A percentile compares a stretch with the other conserved stretches of the same genome.
Conservation (phyloP, 2,329 filamentous ascomycete species). For the Xylariaceae sp. region DNA sequence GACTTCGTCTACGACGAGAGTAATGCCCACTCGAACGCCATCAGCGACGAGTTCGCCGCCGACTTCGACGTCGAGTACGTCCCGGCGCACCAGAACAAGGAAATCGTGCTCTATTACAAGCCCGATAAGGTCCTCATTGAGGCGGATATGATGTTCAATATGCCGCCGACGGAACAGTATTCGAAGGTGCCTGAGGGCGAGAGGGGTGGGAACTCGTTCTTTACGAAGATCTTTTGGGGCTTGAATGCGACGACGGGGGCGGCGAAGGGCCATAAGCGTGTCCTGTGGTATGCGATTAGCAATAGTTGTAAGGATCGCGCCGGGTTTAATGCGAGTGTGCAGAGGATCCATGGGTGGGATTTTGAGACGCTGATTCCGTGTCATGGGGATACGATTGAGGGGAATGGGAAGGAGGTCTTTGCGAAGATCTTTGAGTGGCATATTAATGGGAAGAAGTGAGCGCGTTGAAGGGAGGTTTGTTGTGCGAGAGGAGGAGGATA, state of each 20-base stretch:
- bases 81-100: constrained; percentile 72
- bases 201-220: constrained; percentile 33
- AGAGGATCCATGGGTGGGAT: constrained; percentile 70
- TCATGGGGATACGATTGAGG: constrained; percentile 84
- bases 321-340: constrained; percentile 65
- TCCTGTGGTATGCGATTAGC: constrained; percentile 72
- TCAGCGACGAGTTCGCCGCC: constrained; percentile 73
- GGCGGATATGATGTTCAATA: constrained; percentile 88
- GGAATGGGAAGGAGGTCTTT: constrained; percentile 67
- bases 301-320: constrained; percentile 49
- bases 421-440: constrained; percentile 80
- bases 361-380: constrained; percentile 84
- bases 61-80: constrained; percentile 88
- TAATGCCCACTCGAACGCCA: constrained; percentile 45
- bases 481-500: no score
- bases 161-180: constrained; percentile 85
- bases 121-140: constrained; percentile 75
- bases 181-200: constrained; percentile 49
- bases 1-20: constrained; percentile 59
- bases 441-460: constrained; percentile 44
- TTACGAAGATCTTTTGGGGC: constrained; percentile 42
- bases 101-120: constrained; percentile 81
- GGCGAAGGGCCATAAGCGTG: constrained; percentile 71
- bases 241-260: constrained; percentile 59
- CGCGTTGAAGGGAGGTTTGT: not conserved